Evolutionary conservation across 2,329 filamentous ascomycete species (phyloP), one percentile per base, ranked within the genome.

Genomic region (Trichophyton simii): DNA sequence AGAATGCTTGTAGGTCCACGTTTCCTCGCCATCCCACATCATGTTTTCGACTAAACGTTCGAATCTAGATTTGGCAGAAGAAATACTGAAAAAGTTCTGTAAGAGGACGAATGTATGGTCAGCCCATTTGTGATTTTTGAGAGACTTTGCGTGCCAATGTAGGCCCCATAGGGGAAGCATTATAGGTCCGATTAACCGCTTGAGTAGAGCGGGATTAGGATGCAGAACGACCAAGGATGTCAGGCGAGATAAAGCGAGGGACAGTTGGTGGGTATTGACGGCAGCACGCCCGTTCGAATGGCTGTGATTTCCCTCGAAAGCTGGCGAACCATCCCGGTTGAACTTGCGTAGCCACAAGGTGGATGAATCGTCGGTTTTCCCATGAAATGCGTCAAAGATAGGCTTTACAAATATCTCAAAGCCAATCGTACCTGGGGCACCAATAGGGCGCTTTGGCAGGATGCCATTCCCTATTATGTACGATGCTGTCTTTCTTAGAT

Each of bases 401-500:
- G 75, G 75, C 60, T 74, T 71, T 20, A 76, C 63, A 50, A 77
- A 77, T 38, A 77, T 74, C 2, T 66, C 72, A 65, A 76, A 72
- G 0, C 75, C 75, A 58, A 75, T 69, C 0, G 71, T 72, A 3
- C 73, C 72, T 36, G 72, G 72, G 18, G 73, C 71, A 3, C 75
- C 75, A 61, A 72, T 73, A 13, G 69, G 60, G 34, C 71, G 70
- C 62, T 76, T 77, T 2, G 73, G 69, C 31, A 77, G 62, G 36
- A 77, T 74, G n/a, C 75, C 75, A 65, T 70, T 77, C 5, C 75
- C 74, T 55, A 77, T 71, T 18, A 72, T 69, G 64, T 77, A 77
- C 1, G 75, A 72, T 18, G 72, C 74, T n/a, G 74, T 73, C 60
- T 72, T 75, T 60, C 67, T 71, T 42, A 77, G 62, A 62, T 77